phyloP scores from a whole-genome alignment of 2,329 filamentous ascomycete species.

The Fusarium aywerte region DNA sequence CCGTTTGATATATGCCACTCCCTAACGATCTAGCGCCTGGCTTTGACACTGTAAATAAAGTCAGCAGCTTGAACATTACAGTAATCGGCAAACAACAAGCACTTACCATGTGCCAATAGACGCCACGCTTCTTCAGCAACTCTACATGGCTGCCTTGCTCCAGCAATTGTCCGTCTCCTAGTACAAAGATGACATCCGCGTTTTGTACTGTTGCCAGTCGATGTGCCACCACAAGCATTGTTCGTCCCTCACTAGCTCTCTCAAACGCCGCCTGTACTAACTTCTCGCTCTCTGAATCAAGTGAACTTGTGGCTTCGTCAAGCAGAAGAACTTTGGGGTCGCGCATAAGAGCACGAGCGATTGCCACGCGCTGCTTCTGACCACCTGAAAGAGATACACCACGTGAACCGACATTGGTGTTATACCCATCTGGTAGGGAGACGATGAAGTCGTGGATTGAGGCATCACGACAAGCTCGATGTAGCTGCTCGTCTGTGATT shows the following conservation, averaged over 20 bases:
- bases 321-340: constrained; percentile 74
- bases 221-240: constrained; percentile 82
- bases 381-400: constrained; percentile 76
- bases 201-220: constrained; percentile 81
- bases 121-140: constrained; percentile 61
- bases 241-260: constrained; percentile 66
- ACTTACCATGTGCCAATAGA: constrained; percentile 69
- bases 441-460: constrained; percentile 78
- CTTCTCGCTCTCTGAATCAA: constrained; percentile 72
- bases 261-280: constrained; percentile 76
- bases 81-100: neutral
- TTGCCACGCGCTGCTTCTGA: constrained; percentile 76
- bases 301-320: constrained; percentile 77
- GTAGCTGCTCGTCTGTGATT: constrained; percentile 63
- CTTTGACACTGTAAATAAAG: constrained; percentile 63
- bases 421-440: constrained; percentile 73
- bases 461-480: constrained; percentile 67
- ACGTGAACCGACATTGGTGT: constrained; percentile 73
- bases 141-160: constrained; percentile 65
- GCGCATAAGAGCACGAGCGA: constrained; percentile 74
- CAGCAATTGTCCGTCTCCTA: constrained; percentile 70
- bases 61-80: constrained; percentile 34
- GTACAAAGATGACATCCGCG: constrained; percentile 82
- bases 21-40: constrained; percentile 65
- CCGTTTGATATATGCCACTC: neutral